phyloP scores from a whole-genome alignment of 2,329 filamentous ascomycete genomes.

The Venturia effusa region DNA sequence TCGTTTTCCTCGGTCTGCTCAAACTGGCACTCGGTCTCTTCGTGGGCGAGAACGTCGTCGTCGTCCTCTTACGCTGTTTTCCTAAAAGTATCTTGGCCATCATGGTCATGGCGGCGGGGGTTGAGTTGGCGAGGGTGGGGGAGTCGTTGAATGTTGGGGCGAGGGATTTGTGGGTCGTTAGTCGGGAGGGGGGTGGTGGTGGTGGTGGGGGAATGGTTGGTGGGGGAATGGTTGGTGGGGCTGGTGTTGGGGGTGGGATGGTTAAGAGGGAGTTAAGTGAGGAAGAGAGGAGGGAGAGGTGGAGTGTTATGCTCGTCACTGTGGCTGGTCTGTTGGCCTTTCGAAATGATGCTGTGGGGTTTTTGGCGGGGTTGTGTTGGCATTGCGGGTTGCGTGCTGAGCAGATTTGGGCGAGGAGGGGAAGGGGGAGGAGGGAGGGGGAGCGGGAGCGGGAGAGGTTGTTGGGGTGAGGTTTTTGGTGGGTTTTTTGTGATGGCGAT shows the following conservation, averaged over 20 bases:
- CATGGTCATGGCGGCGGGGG: constrained; percentile 80
- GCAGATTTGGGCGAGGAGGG: not conserved
- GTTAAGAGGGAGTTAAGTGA: constrained; percentile 35
- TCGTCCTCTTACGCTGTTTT: constrained; percentile 58
- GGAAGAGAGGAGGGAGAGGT: constrained; percentile 61
- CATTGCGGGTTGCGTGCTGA: constrained; percentile 49
- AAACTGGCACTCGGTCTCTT: constrained; percentile 64
- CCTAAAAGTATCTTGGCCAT: constrained; percentile 70
- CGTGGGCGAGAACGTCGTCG: constrained; percentile 63
- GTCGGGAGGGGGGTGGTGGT: constrained; percentile 15
- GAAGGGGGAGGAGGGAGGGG: not conserved
- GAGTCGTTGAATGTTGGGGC: constrained; percentile 72
- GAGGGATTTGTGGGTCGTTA: constrained; percentile 38
- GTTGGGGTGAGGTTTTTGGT: not conserved
- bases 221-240: no score
- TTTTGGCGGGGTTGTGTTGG: constrained; percentile 70
- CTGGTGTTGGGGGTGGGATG: no score
- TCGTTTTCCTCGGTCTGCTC: constrained; percentile 65
- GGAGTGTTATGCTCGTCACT: constrained; percentile 85
- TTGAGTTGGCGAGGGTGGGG: constrained; percentile 79
- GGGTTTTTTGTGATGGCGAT: not conserved
- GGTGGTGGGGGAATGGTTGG: no score
- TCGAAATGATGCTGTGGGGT: constrained; percentile 81
- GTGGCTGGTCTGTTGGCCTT: constrained; percentile 74
- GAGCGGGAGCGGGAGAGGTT: not conserved